Evolutionary conservation across 169 alveolate species (phyloP).

Genomic region (Theileria orientalis): DNA sequence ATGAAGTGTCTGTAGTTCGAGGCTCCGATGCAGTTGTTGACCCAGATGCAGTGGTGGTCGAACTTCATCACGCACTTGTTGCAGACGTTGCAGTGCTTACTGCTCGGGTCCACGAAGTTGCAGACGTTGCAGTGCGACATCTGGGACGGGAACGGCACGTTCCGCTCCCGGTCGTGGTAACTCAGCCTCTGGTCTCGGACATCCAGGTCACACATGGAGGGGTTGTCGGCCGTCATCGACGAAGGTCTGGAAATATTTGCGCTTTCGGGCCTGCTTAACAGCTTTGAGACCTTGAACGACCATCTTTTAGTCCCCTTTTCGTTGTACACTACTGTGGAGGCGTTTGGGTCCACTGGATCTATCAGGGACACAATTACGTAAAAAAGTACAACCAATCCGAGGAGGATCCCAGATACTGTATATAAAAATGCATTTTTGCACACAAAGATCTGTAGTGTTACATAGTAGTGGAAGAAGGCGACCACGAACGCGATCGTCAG

Average conservation of each 20-base stretch:
- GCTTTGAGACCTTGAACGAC: background rate
- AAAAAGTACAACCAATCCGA: slow-evolving; percentile 37
- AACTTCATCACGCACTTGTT: slow-evolving; percentile 84
- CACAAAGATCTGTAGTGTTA: slow-evolving; percentile 17
- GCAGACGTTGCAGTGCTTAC: slow-evolving; percentile 87
- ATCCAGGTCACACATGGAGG: too few species aligned
- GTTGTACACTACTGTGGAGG: slow-evolving; percentile 55
- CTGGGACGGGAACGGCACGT: background rate
- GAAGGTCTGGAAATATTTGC: background rate
- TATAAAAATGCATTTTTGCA: slow-evolving; percentile 6
- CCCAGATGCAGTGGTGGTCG: slow-evolving; percentile 90
- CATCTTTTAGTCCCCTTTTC: slow-evolving; percentile 14
- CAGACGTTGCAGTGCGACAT: slow-evolving; percentile 68
- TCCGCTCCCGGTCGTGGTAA: too few species aligned
- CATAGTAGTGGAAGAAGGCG: slow-evolving; percentile 30
- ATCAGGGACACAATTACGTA: slow-evolving; percentile 63
- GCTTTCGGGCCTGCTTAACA: background rate
- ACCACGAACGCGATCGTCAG: slow-evolving; percentile 54
- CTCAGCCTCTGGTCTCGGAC: background rate
- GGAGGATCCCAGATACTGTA: slow-evolving; percentile 17
- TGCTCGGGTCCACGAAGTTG: slow-evolving; percentile 63
- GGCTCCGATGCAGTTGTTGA: slow-evolving; percentile 87
- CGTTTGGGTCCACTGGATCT: slow-evolving; percentile 75
- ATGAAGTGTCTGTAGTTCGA: slow-evolving; percentile 65
- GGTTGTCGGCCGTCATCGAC: background rate